Base-by-base conservation (phyloP, 2,329 filamentous ascomycete species). In the Cordyceps tenuipes region DNA sequence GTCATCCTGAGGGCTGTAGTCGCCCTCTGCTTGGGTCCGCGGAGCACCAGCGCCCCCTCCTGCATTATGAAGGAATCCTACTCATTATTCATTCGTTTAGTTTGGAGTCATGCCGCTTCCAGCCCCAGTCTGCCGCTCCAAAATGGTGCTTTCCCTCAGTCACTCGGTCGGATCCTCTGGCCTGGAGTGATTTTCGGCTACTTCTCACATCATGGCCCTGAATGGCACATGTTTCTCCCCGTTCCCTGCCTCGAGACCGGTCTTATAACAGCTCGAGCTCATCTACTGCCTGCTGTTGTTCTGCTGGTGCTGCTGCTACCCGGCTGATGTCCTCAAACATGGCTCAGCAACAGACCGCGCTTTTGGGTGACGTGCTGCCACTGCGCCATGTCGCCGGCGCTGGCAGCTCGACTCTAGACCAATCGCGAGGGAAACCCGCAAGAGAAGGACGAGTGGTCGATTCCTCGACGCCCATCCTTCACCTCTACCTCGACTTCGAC, bases 401-500 rank as follows among this genome's bases (percentile, higher is more conserved):
- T 34, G 15, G 1, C 26, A 19, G 44, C 26, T 3, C 12, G 2
- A 19, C 19, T n/a, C 6, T 10, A 7, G 23, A 34, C 3, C 34
- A 39, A 21, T 3, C 9, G 5, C 47, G 12, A 7, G 57, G 53
- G 48, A 53, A 59, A 34, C 15, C 0, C 15, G 13, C 5, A 26
- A 9, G 15, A 13, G 5, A 5, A 39, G 41, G 17, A 10, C 12
- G 44, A n/a, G 19, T 21, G 10, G n/a, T n/a, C 17, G 5, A 8
- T 46, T 34, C 44, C 17, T 8, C 36, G 43, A 68, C 64, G 9
- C 66, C 69, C 23, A 75, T 79, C 60, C 68, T 69, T 10, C 69
- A 72, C 56, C 66, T 73, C 3, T 78, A 79, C 63, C 68, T 80
- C 6, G 72, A 74, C 17, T 77, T 77, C 61, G 66, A 71, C 21